Evolutionary conservation across 2,329 filamentous ascomycete species (phyloP).

Genomic region (Aspergillus neoniger): DNA sequence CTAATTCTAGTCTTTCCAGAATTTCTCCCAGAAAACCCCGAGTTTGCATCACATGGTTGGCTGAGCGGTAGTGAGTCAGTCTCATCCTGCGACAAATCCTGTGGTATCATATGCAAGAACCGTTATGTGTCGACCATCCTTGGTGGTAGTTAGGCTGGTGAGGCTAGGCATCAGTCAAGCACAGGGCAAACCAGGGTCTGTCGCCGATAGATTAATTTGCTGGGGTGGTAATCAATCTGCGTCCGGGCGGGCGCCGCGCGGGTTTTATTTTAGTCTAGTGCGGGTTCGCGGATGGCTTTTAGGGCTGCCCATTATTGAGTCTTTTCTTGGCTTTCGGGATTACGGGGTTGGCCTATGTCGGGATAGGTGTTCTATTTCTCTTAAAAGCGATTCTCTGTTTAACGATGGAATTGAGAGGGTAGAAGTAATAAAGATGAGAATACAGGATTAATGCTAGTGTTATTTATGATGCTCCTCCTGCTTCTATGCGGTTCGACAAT

Average conservation of each 20-base stretch:
- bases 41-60: not conserved
- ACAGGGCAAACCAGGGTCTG: not conserved
- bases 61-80: not conserved
- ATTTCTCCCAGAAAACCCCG: not conserved
- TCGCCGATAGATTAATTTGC: not conserved
- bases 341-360: too few relatives aligned
- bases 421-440: too few relatives aligned
- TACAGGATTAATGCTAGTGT: too few relatives aligned
- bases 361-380: too few relatives aligned
- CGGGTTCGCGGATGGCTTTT: not conserved
- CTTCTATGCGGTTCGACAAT: too few relatives aligned
- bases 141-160: not conserved
- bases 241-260: not conserved
- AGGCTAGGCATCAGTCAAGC: too few relatives aligned
- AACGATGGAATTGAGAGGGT: too few relatives aligned
- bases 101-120: not conserved
- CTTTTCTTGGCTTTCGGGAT: not conserved
- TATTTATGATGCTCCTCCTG: too few relatives aligned
- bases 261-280: not conserved
- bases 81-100: conserved; percentile 2
- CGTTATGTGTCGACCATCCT: conserved; percentile 4
- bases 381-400: too few relatives aligned
- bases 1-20: not conserved
- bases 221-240: not conserved
- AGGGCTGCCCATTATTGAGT: not conserved